Base-by-base conservation (phyloP, 805 yeast genomes). In the Pichia kluyveri region DNA sequence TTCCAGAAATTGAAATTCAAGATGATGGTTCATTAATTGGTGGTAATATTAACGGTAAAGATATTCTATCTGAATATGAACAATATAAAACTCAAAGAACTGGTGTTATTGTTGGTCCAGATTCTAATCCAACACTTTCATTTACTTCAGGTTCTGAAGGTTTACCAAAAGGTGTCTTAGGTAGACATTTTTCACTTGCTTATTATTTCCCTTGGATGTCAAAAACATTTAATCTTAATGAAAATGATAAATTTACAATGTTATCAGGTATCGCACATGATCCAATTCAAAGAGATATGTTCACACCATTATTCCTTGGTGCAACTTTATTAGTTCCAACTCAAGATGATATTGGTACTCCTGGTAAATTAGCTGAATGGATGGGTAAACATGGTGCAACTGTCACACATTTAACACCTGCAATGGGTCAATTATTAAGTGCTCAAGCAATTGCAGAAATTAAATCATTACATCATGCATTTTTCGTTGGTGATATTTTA, bases 121-220 rank as follows among this genome's bases (percentile, higher is more conserved):
- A 93, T 65, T 83, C 93, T 38, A 91, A 91, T 60, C 99, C 99
- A 44, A 93, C 99, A 8, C 73, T 93, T 46, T 86, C 96, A 0
- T 93, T 93, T 69, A 93, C 99, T 7, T 86, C 96, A 19, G 99
- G 99, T 32, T 86, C 96, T 8, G 99, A 93, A 67, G 99, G 99
- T 66, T 73, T 91, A 54, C 99, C 99, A 57, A 93, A 93, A 69
- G 99, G 99, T 72, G 99, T 93, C 26, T 75, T 89, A 51, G 99
- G 99, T 45, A 86, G 99, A 69, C 99, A 93, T 62, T 95, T 82
- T 68, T 91, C 98, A 0, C 72, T 93, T 52, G 96, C 99, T 2
- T 93, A 93, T 71, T 93, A 93, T 69, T 93, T 93, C 77, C 96
- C 96, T 37, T 93, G 99, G 99, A 93, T 93, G 99, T 75, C 97